Base-by-base conservation (phyloP, 2,329 filamentous ascomycete genomes). In the Neurospora sp. region DNA sequence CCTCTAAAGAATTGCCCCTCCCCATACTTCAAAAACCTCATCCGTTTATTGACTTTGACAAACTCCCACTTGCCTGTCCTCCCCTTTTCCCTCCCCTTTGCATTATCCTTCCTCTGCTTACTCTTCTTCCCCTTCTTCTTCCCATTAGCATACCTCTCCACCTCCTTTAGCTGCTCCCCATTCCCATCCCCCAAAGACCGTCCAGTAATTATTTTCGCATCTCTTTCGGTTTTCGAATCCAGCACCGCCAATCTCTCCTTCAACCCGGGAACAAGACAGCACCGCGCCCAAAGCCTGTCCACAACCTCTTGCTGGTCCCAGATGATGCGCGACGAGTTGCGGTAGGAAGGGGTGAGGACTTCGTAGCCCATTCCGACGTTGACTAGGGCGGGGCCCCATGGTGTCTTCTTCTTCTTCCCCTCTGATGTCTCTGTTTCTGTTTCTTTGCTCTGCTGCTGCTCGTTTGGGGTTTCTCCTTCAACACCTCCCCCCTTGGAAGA, bases 261-360 rank as follows among this genome's bases (percentile, higher is more conserved):
- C 39, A 88, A 73, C 1, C 82, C 82, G 2, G 81, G 78, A 10
- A 81, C 77, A 67, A 76, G 73, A 74, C 77, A 67, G 77, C 90
- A 85, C 10, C 92, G 84, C 52, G 80, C 82, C 85, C 90, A 90
- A 0, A 96, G 75, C 28, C 87, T 85, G 33, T 86, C 83, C 0
- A 87, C 89, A 1, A 95, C 73, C 1, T 86, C 85, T 67, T 84
- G 81, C 15, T 85, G 80, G 76, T 96, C 91, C 86, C 89, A 92
- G 74, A 96, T 90, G 73, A 95, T 92, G 3, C 92, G 85, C n/a
- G 90, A 90, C 75, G 90, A 90, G 72, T 91, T 89, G 17, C 92
- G 84, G 67, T 87, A 87, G 9, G 87, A 84, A 1, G 85, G 81
- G 4, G 84, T 80, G 58, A 89, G 78, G 2, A 82, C 79, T 79